A percentile compares a stretch with the other conserved stretches of the same genome.
Evolutionary conservation across 768 basidiomycete species (phyloP).

Genomic region (Mycena amicta): DNA sequence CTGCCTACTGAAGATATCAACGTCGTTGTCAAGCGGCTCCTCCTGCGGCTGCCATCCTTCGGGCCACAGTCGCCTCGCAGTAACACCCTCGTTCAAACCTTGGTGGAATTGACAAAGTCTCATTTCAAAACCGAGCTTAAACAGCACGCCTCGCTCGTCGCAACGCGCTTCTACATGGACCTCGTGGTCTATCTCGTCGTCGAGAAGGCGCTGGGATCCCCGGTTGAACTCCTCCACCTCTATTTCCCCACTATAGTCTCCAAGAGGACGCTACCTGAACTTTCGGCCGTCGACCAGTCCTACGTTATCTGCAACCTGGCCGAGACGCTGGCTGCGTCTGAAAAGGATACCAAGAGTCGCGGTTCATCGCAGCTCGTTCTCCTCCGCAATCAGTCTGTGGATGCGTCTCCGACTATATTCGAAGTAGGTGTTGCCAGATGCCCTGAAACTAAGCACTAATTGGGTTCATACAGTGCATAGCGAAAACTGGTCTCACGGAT

Average conservation of each 20-base stretch:
- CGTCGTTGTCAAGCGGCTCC: slow-evolving; percentile 53
- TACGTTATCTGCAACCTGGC: slow-evolving; percentile 50
- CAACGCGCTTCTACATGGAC: slow-evolving; percentile 47
- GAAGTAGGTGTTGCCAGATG: slow-evolving; percentile 39
- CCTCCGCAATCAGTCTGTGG: slow-evolving; percentile 50
- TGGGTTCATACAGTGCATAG: slow-evolving; percentile 31
- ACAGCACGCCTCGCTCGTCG: slow-evolving; percentile 29
- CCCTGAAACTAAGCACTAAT: slow-evolving; percentile 5
- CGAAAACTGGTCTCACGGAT: slow-evolving; percentile 30
- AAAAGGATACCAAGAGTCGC: slow-evolving; percentile 29
- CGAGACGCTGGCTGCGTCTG: slow-evolving; percentile 43
- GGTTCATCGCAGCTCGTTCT: slow-evolving; percentile 33
- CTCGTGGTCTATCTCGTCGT: slow-evolving; percentile 47
- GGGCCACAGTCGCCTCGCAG: slow-evolving; percentile 36
- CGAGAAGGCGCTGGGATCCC: slow-evolving; percentile 42
- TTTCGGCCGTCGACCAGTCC: slow-evolving; percentile 44
- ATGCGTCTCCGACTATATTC: slow-evolving; percentile 50
- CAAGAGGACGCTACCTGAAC: slow-evolving; percentile 50
- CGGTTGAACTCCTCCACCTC: slow-evolving; percentile 53
- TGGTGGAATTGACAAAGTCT: slow-evolving; percentile 26
- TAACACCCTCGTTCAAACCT: slow-evolving; percentile 37
- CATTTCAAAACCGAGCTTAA: slow-evolving; percentile 14
- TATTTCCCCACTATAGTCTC: slow-evolving; percentile 47
- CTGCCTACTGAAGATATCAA: slow-evolving; percentile 43
- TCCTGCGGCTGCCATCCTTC: slow-evolving; percentile 53